Base-by-base conservation (phyloP, 2,329 filamentous ascomycete genomes). In the Calonectria hongkongensis region DNA sequence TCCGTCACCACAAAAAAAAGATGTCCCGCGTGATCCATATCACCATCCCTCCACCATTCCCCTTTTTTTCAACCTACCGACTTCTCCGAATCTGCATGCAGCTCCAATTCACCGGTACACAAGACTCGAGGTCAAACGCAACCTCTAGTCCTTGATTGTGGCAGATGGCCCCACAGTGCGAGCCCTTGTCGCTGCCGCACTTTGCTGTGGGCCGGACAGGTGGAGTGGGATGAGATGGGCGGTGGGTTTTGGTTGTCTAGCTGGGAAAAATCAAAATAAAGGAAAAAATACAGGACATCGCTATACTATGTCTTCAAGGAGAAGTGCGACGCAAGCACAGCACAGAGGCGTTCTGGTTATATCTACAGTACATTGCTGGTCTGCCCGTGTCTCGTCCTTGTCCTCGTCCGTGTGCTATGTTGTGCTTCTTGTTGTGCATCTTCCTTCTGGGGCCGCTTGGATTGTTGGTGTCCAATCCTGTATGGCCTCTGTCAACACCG, bases 341-440 rank as follows among this genome's bases (percentile, higher is more conserved):
- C 33, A 58, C 30, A 58, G 33, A 58, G n/a, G n/a, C 10, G 33
- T 58, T 58, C 54, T 50, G 12, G n/a, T 39, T 58, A 39, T 58
- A 56, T 56, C 30, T 56, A 56, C 30, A 58, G 54, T 41, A 28
- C 67, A 65, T 69, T 43, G 54, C 41, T 71, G 51, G 58, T n/a
- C 58, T 75, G 63, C 51, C 54, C 47, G 48, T 48, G 54, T 25
- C 65, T 67, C 51, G 41, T 33, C 50, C 45, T 33, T 68, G 43
- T 71, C 54, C 54, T 58, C n/a, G 33, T 36, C 33, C n/a, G 62
- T 75, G 69, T 68, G 72, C 73, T 74, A 78, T 78, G 76, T 79
- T 78, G 75, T 78, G 76, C 76, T 78, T 78, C 66, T 73, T 51
- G 54, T 76, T 79, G 68, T 78, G 74, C 75, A 78, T 65, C 50